Base-by-base conservation (phyloP, 257 asterid species). In the Lithospermum erythrorhizon region DNA sequence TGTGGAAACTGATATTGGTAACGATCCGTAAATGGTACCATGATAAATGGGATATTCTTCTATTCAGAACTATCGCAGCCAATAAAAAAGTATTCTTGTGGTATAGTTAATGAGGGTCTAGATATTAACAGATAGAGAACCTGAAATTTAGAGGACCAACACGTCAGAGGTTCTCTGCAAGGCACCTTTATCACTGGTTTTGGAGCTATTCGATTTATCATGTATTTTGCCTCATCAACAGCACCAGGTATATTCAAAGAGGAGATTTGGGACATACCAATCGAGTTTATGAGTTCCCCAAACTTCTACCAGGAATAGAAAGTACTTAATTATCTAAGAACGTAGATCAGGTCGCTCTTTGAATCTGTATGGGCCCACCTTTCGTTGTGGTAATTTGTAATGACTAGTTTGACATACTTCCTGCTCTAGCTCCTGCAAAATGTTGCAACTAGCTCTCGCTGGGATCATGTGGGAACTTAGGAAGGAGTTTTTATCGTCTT, bases 401-500 rank as follows among this genome's bases (percentile, higher is more conserved):
- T 13, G 16, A 41, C 49, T 11, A 1, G 14, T 11, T 41, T 41
- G 49, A 41, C 49, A 35, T 41, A 0, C 4, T 41, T 41, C 49
- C 4, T 41, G 49, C 49, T 41, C 49, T 35, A 35, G 45, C 6
- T 35, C 45, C 45, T 35, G 45, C 18, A 11, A 41, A 41, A 41
- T 41, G 18, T 41, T 41, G 49, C 49, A 41, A 41, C 49, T 41
- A 41, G 49, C 49, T 41, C 17, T 41, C 13, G 1, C 14, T 41
- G 13, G 17, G 13, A 35, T 35, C 7, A 35, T 7, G 45, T 35
- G 45, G 45, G 49, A 41, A 11, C 49, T 14, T 41, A 41, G 68
- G 41, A 55, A 56, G 27, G 65, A 54, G 63, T 27, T 63, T 62
- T 35, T 56, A 62, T 68, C 58, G 71, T 24, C 67, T 56, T 56